Evolutionary conservation across 139 green algal genomes (phyloP), one percentile per base, ranked within the genome.

Genomic region (Tetraselmis chui): DNA sequence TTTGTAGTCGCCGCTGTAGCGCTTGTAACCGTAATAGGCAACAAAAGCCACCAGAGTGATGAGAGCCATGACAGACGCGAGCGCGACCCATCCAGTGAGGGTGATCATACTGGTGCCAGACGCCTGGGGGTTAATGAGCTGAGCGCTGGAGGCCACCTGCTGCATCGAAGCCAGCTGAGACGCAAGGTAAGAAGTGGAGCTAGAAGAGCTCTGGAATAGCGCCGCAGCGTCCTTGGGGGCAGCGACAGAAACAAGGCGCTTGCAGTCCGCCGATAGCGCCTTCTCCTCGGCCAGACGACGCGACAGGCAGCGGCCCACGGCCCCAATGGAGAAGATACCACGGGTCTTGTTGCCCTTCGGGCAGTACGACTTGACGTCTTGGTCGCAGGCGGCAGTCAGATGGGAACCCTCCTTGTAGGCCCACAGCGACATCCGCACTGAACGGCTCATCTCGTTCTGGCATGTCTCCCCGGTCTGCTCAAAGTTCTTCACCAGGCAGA

Each of bases 401-500:
- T 88, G 84, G 0, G 80, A 78, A 2, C 84, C 86, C 23, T 86
- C 78, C 29, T 84, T 76, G 89, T 94, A 98, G 27, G 92, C 89
- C 85, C 88, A 97, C 78, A 98, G 91, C 0, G 94, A 92, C 90
- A 95, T 94, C 79, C 94, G 91, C 28, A 95, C 87, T 0, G 91
- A 91, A 28, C 94, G 92, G 18, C 88, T 89, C 75, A 97, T 80
- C 91, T 97, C 92, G 28, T 84, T 83, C 81, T 90, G 81, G 87
- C 94, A 97, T 0, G 32, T 78, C 5, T 84, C 85, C 30, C 84
- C 84, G n/a, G 94, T 31, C 59, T 85, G 80, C 1, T 85, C 81
- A 79, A 84, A 90, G 80, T 90, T 85, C 25, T 78, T 59, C 1
- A 93, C 81, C 30, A 97, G 89, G 89, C 93, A 97, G 32, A 84